Evolutionary conservation across 352 stramenopile species (phyloP).

Genomic region (Phytophthora tentaculata): DNA sequence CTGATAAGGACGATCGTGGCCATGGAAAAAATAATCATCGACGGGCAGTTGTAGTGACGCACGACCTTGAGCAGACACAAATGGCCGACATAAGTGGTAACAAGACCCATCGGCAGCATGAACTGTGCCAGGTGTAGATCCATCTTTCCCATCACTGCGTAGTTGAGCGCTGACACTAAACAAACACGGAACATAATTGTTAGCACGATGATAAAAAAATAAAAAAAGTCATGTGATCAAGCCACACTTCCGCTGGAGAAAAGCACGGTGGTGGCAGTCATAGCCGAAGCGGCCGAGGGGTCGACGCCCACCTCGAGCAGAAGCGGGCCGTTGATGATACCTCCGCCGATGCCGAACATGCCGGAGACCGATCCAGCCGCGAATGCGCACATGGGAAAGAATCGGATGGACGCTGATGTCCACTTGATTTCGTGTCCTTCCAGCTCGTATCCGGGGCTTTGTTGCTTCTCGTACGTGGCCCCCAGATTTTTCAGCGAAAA

Average conservation of each 20-base stretch:
- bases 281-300: constrained; percentile 84
- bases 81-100: constrained; percentile 65
- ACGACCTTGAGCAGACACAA: constrained; percentile 57
- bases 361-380: constrained; percentile 92
- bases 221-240: background rate
- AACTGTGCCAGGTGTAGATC: constrained; percentile 52
- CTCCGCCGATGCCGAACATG: constrained; percentile 96
- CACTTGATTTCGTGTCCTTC: constrained; percentile 52
- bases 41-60: constrained; percentile 66
- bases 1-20: constrained; percentile 69
- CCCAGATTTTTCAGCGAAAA: constrained; percentile 58
- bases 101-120: constrained; percentile 65
- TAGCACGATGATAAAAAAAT: background rate
- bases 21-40: constrained; percentile 77
- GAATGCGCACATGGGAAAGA: constrained; percentile 92
- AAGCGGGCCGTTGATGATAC: constrained; percentile 95
- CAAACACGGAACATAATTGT: background rate
- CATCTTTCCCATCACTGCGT: constrained; percentile 58
- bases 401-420: constrained; percentile 55
- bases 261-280: constrained; percentile 82
- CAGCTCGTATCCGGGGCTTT: constrained; percentile 52
- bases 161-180: constrained; percentile 71
- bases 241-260: constrained; percentile 72
- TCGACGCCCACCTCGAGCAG: constrained; percentile 95
- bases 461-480: constrained; percentile 52